Conservation (phyloP, 768 basidiomycete species). For the Suillus hirtellus region DNA sequence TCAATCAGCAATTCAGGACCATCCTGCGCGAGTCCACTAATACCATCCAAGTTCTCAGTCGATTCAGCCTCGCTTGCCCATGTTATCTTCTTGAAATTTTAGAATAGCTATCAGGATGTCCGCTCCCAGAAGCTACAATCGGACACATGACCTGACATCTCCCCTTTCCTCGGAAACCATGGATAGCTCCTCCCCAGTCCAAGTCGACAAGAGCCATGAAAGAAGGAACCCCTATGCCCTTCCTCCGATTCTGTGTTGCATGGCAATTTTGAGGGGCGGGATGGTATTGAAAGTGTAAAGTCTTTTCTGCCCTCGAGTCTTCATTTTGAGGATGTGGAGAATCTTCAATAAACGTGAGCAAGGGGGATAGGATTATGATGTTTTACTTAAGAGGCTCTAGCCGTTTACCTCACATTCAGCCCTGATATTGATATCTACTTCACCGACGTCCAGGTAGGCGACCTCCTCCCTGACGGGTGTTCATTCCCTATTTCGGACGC, state of each 20-base stretch:
- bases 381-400: not conserved
- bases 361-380: not conserved
- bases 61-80: no score
- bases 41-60: no score
- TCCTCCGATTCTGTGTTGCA: no score
- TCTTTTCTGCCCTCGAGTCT: no score
- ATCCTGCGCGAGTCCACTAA: no score
- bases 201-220: no score
- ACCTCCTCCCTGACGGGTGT: not conserved
- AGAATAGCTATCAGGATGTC: no score
- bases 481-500: not conserved
- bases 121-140: not conserved
- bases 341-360: not conserved
- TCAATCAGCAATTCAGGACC: no score
- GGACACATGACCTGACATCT: not conserved
- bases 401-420: not conserved
- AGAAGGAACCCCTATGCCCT: no score
- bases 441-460: not conserved
- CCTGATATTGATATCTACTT: not conserved
- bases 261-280: no score
- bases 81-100: no score
- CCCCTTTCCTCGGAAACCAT: not conserved
- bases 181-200: not conserved
- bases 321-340: not conserved
- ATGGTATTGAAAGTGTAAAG: no score